A percentile compares a stretch with the other conserved stretches of the same genome.
Conservation (phyloP, 805 yeast species). For the Saturnispora ahearnii region DNA sequence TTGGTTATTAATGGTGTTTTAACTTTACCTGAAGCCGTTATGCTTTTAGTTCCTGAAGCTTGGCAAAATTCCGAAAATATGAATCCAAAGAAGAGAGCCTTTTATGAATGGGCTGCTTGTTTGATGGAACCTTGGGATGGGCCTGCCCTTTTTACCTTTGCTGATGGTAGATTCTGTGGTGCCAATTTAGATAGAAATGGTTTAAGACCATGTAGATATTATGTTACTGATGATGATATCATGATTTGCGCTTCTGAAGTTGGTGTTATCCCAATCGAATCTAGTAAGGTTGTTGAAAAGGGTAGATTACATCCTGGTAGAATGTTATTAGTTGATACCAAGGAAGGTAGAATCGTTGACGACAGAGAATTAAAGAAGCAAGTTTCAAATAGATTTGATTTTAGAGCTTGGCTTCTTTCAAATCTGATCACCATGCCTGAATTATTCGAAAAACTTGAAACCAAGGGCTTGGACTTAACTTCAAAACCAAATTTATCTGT, state of each 20-base stretch:
- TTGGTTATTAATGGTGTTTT: conserved; percentile 86
- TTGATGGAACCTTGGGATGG: conserved; percentile 99
- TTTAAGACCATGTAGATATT: conserved; percentile 95
- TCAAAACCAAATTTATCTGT: conserved; percentile 24
- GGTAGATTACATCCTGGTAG: conserved; percentile 96
- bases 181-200: conserved; percentile 97
- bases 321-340: conserved; percentile 90
- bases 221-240: conserved; percentile 87
- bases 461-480: conserved; percentile 27
- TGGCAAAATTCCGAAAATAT: conserved; percentile 84
- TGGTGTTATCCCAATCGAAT: conserved; percentile 87
- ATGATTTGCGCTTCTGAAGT: conserved; percentile 98
- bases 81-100: conserved; percentile 89
- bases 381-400: conserved; percentile 78
- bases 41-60: conserved; percentile 96
- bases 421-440: conserved; percentile 80
- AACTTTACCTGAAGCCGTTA: conserved; percentile 92
- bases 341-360: conserved; percentile 87
- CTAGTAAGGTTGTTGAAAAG: conserved; percentile 74
- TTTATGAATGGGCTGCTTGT: conserved; percentile 99
- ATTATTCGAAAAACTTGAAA: conserved; percentile 49
- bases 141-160: conserved; percentile 92
- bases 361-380: conserved; percentile 77
- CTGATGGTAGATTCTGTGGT: conserved; percentile 97
- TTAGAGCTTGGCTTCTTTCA: conserved; percentile 87